Conservation (phyloP, 495 filamentous ascomycete genomes). For the Ascodesmis nigricans region DNA sequence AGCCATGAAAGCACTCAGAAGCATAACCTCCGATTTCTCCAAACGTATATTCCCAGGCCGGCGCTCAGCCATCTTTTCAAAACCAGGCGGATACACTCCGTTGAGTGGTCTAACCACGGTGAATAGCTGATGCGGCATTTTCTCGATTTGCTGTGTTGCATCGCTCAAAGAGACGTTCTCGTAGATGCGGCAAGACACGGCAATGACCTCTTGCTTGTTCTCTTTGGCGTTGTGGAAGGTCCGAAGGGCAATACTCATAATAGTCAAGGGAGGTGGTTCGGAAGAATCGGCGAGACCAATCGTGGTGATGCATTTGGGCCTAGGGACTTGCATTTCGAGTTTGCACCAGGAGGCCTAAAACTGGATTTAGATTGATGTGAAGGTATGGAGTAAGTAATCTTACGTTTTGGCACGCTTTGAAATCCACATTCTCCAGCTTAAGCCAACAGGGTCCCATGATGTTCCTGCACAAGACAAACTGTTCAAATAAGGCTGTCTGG, state of each 20-base stretch:
- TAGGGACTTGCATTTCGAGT: conserved; percentile 59
- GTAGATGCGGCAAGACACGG: conserved; percentile 77
- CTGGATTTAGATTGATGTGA: not conserved
- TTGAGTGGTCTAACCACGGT: conserved; percentile 70
- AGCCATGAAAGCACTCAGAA: conserved; percentile 71
- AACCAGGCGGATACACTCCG: conserved; percentile 56
- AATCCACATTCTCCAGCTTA: conserved; percentile 63
- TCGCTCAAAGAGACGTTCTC: conserved; percentile 72
- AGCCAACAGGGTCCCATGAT: conserved; percentile 98
- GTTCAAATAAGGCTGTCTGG: conserved; percentile 85
- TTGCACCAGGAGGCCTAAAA: conserved; percentile 69
- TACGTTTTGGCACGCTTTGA: conserved; percentile 54
- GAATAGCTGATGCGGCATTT: conserved; percentile 70
- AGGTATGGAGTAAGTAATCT: not conserved
- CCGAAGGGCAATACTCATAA: conserved; percentile 83
- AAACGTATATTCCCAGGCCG: conserved; percentile 54
- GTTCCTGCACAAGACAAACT: conserved; percentile 94
- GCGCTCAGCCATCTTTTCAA: conserved; percentile 44
- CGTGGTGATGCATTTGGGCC: conserved; percentile 47
- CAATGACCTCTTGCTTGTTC: conserved; percentile 88
- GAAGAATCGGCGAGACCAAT: conserved; percentile 53
- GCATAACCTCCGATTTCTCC: conserved; percentile 56
- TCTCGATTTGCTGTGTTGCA: conserved; percentile 57
- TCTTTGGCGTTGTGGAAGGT: conserved; percentile 76
- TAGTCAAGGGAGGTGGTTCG: conserved; percentile 65